Percentiles rank a stretch among this genome's conserved stretches.
phyloP scores from a whole-genome alignment of 352 stramenopile genomes.

The Phytopythium sindhum region DNA sequence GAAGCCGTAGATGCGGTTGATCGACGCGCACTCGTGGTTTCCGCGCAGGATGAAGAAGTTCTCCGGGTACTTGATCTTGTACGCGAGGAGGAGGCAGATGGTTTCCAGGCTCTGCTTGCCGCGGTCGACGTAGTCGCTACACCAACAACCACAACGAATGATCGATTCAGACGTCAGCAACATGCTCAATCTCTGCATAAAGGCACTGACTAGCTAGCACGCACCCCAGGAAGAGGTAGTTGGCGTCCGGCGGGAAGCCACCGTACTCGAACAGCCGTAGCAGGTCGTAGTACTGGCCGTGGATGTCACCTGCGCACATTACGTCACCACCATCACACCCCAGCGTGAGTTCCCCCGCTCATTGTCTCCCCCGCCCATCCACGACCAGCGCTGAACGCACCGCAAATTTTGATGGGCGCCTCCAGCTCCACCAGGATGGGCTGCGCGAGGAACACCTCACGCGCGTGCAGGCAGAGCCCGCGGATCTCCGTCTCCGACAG shows the following conservation, averaged over 20 bases:
- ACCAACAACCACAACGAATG: neutral
- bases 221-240: conserved; percentile 70
- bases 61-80: conserved; percentile 88
- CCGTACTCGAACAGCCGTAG: conserved; percentile 94
- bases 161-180: neutral
- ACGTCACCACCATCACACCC: neutral
- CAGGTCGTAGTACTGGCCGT: conserved; percentile 98
- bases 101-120: conserved; percentile 88
- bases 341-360: neutral
- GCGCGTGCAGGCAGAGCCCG: conserved; percentile 95
- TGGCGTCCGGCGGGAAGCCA: conserved; percentile 85
- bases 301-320: conserved; percentile 85
- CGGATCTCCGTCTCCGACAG: conserved; percentile 96
- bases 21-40: conserved; percentile 80
- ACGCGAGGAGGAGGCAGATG: conserved; percentile 76
- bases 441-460: conserved; percentile 98
- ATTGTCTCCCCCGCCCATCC: conserved; percentile 6
- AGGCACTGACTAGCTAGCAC: neutral
- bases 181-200: neutral
- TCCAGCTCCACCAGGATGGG: conserved; percentile 99
- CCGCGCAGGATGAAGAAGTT: conserved; percentile 82
- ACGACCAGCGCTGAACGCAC: conserved; percentile 26
- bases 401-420: conserved; percentile 98
- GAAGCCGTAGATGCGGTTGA: conserved; percentile 85
- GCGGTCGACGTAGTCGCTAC: conserved; percentile 77